phyloP scores from a whole-genome alignment of 1,139 yeast genomes.

The Debaryomyces singareniensis region DNA sequence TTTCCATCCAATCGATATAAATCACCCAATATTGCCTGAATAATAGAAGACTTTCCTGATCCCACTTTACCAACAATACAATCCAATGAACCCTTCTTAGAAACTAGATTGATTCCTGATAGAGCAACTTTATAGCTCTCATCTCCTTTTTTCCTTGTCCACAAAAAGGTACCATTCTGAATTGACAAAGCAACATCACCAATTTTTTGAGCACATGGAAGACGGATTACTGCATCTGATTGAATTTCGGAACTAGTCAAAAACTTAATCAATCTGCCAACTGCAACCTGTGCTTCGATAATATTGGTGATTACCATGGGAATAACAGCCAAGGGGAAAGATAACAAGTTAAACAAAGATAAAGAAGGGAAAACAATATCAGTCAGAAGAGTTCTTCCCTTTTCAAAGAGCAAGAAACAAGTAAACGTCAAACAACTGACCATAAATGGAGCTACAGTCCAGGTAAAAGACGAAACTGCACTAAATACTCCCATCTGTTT shows the following conservation, averaged over 20 bases:
- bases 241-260: constrained; percentile 78
- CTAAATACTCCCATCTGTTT: constrained; percentile 70
- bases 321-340: constrained; percentile 89
- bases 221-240: constrained; percentile 60
- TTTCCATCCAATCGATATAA: constrained; percentile 73
- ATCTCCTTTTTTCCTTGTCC: constrained; percentile 72
- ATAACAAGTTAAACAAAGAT: constrained; percentile 74
- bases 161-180: constrained; percentile 74
- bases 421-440: constrained; percentile 93
- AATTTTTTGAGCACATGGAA: constrained; percentile 40
- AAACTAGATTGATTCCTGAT: constrained; percentile 58
- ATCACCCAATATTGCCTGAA: constrained; percentile 84
- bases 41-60: constrained; percentile 81
- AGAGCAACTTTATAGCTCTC: constrained; percentile 67
- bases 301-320: constrained; percentile 86
- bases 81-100: constrained; percentile 73
- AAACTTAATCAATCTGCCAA: constrained; percentile 68
- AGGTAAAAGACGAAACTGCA: constrained; percentile 70
- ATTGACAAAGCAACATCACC: constrained; percentile 73
- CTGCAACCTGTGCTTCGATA: constrained; percentile 88
- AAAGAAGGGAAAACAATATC: constrained; percentile 95
- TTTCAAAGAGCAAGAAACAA: constrained; percentile 59
- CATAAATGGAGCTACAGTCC: constrained; percentile 84
- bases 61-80: constrained; percentile 95
- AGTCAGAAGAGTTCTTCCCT: constrained; percentile 67